Conservation (phyloP, 139 green algal genomes). For the Spirogloea muscicola region DNA sequence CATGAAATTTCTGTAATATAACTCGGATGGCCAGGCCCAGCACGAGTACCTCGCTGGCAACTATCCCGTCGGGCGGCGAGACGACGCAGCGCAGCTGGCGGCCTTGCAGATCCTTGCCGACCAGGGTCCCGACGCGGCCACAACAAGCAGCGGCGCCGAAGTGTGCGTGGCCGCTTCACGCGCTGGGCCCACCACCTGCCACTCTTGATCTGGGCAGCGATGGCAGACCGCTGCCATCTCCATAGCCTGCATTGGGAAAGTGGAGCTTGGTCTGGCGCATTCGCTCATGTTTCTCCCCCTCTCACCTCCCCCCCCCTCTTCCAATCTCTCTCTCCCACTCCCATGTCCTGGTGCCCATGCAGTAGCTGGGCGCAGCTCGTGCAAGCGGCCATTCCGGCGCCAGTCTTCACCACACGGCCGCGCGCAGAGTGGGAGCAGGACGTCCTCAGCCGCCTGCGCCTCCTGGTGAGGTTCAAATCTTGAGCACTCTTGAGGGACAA, state of each 20-base stretch:
- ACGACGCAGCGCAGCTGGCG: slow-evolving; percentile 91
- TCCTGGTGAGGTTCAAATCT: too few relatives aligned
- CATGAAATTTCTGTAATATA: background rate
- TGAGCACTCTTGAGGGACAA: too few relatives aligned
- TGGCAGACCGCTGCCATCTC: too few relatives aligned
- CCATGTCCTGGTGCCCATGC: background rate
- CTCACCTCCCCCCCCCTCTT: slow-evolving; percentile 6
- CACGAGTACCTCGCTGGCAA: slow-evolving; percentile 89
- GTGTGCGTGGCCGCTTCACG: too few relatives aligned
- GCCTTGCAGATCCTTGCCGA: slow-evolving; percentile 69
- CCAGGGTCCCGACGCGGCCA: background rate
- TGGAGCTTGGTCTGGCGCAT: too few relatives aligned
- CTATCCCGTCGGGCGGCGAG: slow-evolving; percentile 86
- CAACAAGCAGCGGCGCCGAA: too few relatives aligned
- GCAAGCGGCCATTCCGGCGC: slow-evolving; percentile 37
- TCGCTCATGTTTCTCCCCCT: background rate
- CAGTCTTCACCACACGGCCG: slow-evolving; percentile 66
- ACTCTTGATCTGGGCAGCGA: too few relatives aligned
- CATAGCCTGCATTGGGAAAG: too few relatives aligned
- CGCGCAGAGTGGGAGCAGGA: slow-evolving; percentile 76
- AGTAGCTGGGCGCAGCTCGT: slow-evolving; percentile 31
- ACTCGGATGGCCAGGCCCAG: slow-evolving; percentile 56
- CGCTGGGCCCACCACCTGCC: too few relatives aligned
- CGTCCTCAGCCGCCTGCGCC: slow-evolving; percentile 70
- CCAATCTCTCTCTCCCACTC: background rate